Evolutionary conservation across 2,329 filamentous ascomycete species (phyloP).

Genomic region (Fusarium sp.): DNA sequence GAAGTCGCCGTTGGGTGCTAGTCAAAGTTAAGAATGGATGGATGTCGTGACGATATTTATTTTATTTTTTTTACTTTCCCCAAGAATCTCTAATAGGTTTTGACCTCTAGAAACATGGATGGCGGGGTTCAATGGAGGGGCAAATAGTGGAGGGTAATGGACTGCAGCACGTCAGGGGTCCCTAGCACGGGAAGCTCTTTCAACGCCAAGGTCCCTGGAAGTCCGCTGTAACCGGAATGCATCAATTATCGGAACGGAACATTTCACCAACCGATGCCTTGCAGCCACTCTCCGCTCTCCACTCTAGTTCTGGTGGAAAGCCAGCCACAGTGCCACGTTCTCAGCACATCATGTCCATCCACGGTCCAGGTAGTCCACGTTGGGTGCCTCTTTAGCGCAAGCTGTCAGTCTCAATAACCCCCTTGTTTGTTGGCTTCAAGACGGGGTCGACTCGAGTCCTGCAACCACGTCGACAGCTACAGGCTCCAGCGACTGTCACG

Average conservation of each 20-base stretch:
- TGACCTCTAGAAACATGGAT: constrained; percentile 22
- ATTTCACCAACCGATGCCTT: background rate
- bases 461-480: constrained; percentile 2
- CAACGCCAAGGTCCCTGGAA: constrained; percentile 7
- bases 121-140: constrained; percentile 36
- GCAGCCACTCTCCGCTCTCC: constrained; percentile 1
- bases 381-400: constrained; percentile 9
- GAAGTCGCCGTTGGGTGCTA: background rate
- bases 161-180: constrained; percentile 1
- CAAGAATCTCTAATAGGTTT: constrained; percentile 11
- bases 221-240: constrained; percentile 5
- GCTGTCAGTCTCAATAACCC: constrained; percentile 2
- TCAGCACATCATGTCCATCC: constrained; percentile 7
- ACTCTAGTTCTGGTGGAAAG: background rate
- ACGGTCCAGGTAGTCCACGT: background rate
- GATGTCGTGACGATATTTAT: constrained; percentile 8
- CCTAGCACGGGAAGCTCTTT: constrained; percentile 9
- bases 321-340: background rate
- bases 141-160: constrained; percentile 10
- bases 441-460: background rate
- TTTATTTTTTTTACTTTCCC: constrained; percentile 5
- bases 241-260: constrained; percentile 2
- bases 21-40: background rate
- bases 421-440: constrained; percentile 5
- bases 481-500: background rate